Evolutionary conservation across 2,329 filamentous ascomycete genomes (phyloP), one percentile per base, ranked within the genome.

Genomic region (Neofusicoccum laricinum): DNA sequence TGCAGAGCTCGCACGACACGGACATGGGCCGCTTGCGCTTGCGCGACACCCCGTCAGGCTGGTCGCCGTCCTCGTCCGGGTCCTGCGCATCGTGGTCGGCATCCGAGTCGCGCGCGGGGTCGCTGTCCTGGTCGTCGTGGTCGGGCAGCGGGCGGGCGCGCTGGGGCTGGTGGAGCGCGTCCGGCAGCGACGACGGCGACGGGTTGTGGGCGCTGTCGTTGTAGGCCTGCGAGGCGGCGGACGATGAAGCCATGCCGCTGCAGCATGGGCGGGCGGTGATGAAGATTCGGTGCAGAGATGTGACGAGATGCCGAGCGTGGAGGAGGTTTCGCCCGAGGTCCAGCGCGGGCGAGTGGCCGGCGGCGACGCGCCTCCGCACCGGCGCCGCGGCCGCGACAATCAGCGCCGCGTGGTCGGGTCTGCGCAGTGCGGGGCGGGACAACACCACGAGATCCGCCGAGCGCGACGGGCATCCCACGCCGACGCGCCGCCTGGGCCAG

Each of bases 1-100:
- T 93, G 80, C 90, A 92, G 59, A 90, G 83, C 78, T 93, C 91
- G 73, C 91, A 86, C 70, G 81, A 84, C 38, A 85, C 84, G 57
- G 78, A 80, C 72, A 84, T 77, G 48, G 81, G 80, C 64, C 83
- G 75, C 72, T 82, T 82, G 66, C 82, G 80, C 73, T 84, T 84
- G 57, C 77, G 74, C 40, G 69, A 72, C 40, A 17, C 30, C 49
- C 14, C 36, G 48, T 45, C 61, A 49, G 43, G 46, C 36, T 36
- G 46, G 61, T 43, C 61, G 48, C 48, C 40, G 38, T 53, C 34
- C 5, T 32, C 30, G 59, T 50, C 46, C 17, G 10, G 32, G 36
- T 63, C 61, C 72, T 73, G 76, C 40, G 67, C 66, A 66, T 76
- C 74, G 49, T 72, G 70, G 40, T 72, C 72, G 34, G 71, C 68